Evolutionary conservation across 306 rosid genomes (phyloP).

Genomic region (Gynostemma pentaphyllum): DNA sequence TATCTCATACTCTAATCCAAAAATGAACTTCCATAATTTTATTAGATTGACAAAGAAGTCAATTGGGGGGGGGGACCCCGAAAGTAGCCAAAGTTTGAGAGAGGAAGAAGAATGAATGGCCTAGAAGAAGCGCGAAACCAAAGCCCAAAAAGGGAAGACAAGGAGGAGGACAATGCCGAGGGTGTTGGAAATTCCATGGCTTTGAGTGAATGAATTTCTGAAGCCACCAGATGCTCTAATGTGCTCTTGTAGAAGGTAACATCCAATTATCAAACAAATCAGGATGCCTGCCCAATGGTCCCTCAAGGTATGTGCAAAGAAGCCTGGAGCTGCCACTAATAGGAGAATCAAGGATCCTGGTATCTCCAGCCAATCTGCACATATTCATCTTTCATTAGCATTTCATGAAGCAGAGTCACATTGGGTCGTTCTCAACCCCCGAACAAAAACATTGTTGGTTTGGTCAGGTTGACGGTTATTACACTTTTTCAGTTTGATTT

Average conservation of each 20-base stretch:
- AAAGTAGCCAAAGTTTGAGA: no score
- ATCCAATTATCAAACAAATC: conserved; percentile 59
- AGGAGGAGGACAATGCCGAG: conserved; percentile 61
- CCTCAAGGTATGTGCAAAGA: conserved; percentile 48
- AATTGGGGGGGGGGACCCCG: no score
- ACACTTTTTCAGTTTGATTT: no score
- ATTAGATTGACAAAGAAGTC: no score
- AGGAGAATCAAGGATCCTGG: conserved; percentile 83
- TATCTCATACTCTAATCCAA: no score
- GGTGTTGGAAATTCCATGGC: conserved; percentile 76
- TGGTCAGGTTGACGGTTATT: no score
- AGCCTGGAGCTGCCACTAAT: conserved; percentile 57
- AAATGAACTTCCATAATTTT: no score
- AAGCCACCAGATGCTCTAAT: conserved; percentile 83
- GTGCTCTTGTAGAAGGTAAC: conserved; percentile 84
- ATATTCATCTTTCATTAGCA: not conserved
- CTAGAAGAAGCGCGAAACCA: conserved; percentile 36
- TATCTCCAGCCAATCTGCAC: conserved; percentile 71
- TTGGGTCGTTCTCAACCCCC: no score
- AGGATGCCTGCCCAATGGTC: conserved; percentile 39
- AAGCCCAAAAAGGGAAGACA: conserved; percentile 57
- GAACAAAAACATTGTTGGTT: no score
- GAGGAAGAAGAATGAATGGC: no score
- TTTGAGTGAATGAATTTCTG: conserved; percentile 72
- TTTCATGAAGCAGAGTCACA: not conserved